Base-by-base conservation (phyloP, 495 filamentous ascomycete genomes). In the Glonium stellatum region DNA sequence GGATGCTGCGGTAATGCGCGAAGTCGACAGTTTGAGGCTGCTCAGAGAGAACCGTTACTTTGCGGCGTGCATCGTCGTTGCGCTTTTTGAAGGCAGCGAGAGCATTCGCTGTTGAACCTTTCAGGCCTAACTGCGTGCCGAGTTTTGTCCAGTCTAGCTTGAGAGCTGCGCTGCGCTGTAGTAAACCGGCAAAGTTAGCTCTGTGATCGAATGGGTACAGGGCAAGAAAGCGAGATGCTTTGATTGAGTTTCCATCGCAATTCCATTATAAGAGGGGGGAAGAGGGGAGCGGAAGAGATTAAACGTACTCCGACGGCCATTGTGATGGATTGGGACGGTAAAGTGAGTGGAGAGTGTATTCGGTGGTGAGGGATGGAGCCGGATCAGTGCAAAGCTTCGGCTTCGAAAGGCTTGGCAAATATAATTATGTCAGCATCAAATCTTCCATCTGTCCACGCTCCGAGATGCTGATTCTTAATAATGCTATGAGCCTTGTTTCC, bases 111-210 rank as follows among this genome's bases (percentile, higher is more conserved):
- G 95, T 99, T 77, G 88, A 87, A 71, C 95, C 95, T 78, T 88
- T 89, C 75, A 99, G 89, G 70, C 93, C 92, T 70, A 99, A 90
- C 69, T 89, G 92, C 74, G 80, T 84, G 75, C 85, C 84, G 71
- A 97, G 83, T 78, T 89, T 90, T 77, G 80, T 81, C 95, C 95
- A 99, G 84, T 99, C 93, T 82, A 99, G 85, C 84, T 96, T 99
- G 77, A 92, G 84, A 79, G 95, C 91, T 79, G 93, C 92, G 84
- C 89, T 93, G 81, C 91, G 87, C 93, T 97, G 80, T 75, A 63
- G 55, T 58, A 53, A 31, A 61, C 57, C 54, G 67, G 27, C 27
- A 62, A 47, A 11, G 62, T 69, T 65, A 67, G 64, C 60, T 65
- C 60, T 55, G 15, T 46, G 18, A 31, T 27, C 22, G 21, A 27